Evolutionary conservation across 345 rosid species (phyloP), one percentile per base, ranked within the genome.

Genomic region (Arabidopsis suecica): DNA sequence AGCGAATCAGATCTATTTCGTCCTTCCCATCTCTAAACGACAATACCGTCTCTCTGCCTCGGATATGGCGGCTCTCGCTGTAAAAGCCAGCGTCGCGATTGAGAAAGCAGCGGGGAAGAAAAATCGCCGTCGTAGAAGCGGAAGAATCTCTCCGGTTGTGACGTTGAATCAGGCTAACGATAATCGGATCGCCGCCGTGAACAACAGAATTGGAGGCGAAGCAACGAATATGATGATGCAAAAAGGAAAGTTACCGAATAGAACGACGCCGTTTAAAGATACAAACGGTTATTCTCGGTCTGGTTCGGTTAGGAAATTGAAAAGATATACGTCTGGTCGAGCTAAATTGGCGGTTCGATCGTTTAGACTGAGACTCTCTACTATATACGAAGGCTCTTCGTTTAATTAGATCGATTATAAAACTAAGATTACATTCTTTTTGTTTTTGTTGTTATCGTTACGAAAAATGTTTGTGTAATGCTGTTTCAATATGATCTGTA

Each of bases 61-160:
- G 1, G 97, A 88, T 44, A 93, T 93, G 98, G 98, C 96, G 1
- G 94, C 91, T 37, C 78, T 91, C 41, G 97, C 98, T 1, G 97
- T 93, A 28, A 91, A 87, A 75, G 97, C 96, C 22, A 85, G 89
- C 86, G 69, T 84, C 12, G 93, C 98, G 22, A 73, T 93, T 42
- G 86, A 84, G 61, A 87, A 73, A 6, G 72, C 77, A 3, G 61
- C 81, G 7, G 82, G 77, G 36, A 82, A 71, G 51, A 74, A 49
- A 0, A 49, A 57, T 5, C 70, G 40, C 9, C 82, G 84, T 3
- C 64, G 82, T 3, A 85, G 75, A 22, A 83, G 76, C 37, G 77
- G 85, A 7, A 69, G 88, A 57, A 86, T 88, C 23, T 81, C 95
- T 0, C 95, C 96, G 30, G 83, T 84, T 16, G 40, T 82, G 56